phyloP scores from a whole-genome alignment of 2,329 filamentous ascomycete species.

The Alternaria conjuncta region DNA sequence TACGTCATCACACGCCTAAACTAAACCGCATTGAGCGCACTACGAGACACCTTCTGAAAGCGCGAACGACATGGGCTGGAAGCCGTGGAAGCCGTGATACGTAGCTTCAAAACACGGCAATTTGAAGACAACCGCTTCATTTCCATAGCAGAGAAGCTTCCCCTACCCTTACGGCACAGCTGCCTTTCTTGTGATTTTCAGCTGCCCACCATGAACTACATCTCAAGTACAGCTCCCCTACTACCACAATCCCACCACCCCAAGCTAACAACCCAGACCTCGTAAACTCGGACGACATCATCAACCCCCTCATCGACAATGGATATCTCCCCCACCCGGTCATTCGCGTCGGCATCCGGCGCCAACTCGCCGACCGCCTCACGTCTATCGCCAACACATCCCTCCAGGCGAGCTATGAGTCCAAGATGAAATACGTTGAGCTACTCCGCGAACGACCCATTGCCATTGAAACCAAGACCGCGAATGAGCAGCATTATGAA shows the following conservation, averaged over 20 bases:
- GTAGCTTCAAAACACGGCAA: background rate
- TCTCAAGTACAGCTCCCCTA: constrained; percentile 32
- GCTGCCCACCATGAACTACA: constrained; percentile 37
- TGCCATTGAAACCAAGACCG: constrained; percentile 69
- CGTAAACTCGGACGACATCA: constrained; percentile 32
- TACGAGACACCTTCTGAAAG: background rate
- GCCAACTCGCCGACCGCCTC: constrained; percentile 68
- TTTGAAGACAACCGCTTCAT: background rate
- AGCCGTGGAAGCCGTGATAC: background rate
- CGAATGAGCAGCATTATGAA: constrained; percentile 76
- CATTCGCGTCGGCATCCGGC: constrained; percentile 69
- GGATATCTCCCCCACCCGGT: constrained; percentile 69
- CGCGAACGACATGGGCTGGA: background rate
- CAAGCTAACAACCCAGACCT: constrained; percentile 22
- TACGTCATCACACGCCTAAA: constrained; percentile 29
- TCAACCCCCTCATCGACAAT: constrained; percentile 62
- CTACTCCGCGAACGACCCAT: constrained; percentile 67
- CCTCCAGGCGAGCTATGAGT: constrained; percentile 60
- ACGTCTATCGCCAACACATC: constrained; percentile 61
- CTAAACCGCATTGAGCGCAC: constrained; percentile 15
- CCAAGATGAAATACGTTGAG: constrained; percentile 70
- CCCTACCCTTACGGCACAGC: background rate
- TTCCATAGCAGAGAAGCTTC: background rate
- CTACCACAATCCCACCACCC: background rate
- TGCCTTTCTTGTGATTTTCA: background rate